Evolutionary conservation across 2,329 filamentous ascomycete genomes (phyloP).

Genomic region (Talaromyces pinophilus): DNA sequence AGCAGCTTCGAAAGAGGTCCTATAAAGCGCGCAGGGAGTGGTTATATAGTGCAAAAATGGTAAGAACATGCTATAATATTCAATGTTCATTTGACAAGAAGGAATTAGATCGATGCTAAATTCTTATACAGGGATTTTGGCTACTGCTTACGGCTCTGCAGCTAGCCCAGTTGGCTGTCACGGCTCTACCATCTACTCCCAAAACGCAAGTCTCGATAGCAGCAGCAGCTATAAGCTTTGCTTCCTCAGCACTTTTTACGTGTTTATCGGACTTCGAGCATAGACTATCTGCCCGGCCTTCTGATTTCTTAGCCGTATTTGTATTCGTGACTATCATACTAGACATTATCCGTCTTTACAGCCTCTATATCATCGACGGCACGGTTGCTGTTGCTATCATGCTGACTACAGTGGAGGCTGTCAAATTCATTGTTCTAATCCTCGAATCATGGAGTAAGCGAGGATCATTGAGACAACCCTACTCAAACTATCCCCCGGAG

Average conservation of each 20-base stretch:
- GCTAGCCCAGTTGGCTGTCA: not conserved
- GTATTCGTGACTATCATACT: not conserved
- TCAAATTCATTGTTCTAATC: not conserved
- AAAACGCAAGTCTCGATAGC: not conserved
- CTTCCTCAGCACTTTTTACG: not conserved
- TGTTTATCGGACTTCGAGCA: conserved; percentile 5
- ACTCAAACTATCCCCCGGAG: not conserved
- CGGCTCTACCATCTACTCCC: not conserved
- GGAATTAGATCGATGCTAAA: not conserved
- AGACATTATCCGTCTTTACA: not conserved
- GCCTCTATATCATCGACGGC: not conserved
- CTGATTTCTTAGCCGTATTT: not conserved
- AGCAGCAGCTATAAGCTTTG: not conserved
- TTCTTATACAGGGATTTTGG: not conserved
- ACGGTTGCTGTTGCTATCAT: not conserved
- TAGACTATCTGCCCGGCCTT: not conserved
- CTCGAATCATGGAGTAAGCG: conserved; percentile 10
- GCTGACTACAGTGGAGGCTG: not conserved
- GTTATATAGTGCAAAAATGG: not conserved
- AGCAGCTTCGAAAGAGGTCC: not conserved
- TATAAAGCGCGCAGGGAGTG: conserved; percentile 2
- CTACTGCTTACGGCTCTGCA: not conserved
- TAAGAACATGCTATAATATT: not conserved
- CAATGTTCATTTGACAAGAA: too few species aligned
- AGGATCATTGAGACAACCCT: not conserved